Conservation (phyloP, 2,329 filamentous ascomycete genomes). For the Diplodia seriata region DNA sequence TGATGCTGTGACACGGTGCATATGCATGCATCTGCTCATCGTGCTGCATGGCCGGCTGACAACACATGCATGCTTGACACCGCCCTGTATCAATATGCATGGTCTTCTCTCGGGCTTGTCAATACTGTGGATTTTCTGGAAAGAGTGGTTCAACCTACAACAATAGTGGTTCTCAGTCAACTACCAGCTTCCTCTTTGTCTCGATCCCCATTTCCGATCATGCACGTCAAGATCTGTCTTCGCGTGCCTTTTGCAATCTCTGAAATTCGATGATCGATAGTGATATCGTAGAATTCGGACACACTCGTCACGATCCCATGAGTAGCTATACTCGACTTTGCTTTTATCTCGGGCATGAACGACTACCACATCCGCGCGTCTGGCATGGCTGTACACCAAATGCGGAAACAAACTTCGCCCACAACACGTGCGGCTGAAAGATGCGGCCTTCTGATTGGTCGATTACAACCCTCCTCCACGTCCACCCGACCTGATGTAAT, state of each 20-base stretch:
- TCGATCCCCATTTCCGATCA: too few species aligned
- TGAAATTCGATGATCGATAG: too few species aligned
- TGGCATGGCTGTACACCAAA: background rate
- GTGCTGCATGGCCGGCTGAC: conserved; percentile 10
- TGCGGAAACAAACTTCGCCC: background rate
- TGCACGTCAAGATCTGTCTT: too few species aligned
- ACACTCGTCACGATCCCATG: too few species aligned
- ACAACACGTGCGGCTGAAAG: background rate
- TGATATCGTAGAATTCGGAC: too few species aligned
- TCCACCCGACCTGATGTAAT: background rate
- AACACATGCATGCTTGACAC: background rate
- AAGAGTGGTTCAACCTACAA: background rate
- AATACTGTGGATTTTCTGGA: background rate
- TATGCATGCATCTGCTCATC: conserved; percentile 11
- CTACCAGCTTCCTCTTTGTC: too few species aligned
- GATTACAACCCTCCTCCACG: background rate
- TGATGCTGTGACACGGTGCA: background rate
- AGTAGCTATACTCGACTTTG: background rate
- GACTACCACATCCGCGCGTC: background rate
- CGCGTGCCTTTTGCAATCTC: too few species aligned
- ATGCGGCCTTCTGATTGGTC: background rate
- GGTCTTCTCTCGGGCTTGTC: background rate
- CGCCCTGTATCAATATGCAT: background rate
- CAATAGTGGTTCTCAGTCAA: too few species aligned
- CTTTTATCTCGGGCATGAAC: background rate